These are phyloP conservation scores for Candida namnaoensis DNA, from an alignment of 805 yeast genomes.

Conservation along the genomic window DNA sequence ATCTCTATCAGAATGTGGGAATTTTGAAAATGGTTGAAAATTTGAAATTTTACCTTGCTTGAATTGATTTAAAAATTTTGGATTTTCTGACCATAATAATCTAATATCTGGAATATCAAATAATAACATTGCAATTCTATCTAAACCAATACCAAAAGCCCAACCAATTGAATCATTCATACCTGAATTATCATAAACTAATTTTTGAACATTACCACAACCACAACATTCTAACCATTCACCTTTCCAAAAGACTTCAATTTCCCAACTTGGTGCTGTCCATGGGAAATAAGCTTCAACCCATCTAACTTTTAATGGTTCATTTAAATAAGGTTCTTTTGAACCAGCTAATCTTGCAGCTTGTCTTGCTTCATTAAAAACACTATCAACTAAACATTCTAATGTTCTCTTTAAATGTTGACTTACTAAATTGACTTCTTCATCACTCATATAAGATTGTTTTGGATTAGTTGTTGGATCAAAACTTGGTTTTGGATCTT, in stretches of 20 bases:
- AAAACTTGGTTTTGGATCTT: constrained; percentile 57
- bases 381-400: constrained; percentile 74
- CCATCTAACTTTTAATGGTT: constrained; percentile 87
- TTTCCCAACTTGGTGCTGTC: constrained; percentile 98
- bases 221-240: constrained; percentile 98
- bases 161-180: constrained; percentile 69
- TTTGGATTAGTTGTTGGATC: constrained; percentile 61
- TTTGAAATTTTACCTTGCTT: constrained; percentile 50
- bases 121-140: constrained; percentile 89
- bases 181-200: constrained; percentile 69
- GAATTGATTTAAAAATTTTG: constrained; percentile 71
- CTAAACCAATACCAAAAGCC: constrained; percentile 97
- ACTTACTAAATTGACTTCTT: constrained; percentile 61
- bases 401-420: constrained; percentile 79
- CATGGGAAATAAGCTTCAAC: constrained; percentile 94
- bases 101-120: constrained; percentile 95
- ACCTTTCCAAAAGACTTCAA: constrained; percentile 98
- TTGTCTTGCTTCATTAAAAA: constrained; percentile 63
- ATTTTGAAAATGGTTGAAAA: constrained; percentile 85
- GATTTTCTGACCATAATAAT: constrained; percentile 83
- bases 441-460: constrained; percentile 65
- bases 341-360: constrained; percentile 57
- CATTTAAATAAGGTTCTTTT: constrained; percentile 48
- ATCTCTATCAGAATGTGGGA: constrained; percentile 81
- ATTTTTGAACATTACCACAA: constrained; percentile 81